A percentile compares a stretch with the other conserved stretches of the same genome.
phyloP scores from a whole-genome alignment of 345 rosid species.

The Melaleuca alternifolia region DNA sequence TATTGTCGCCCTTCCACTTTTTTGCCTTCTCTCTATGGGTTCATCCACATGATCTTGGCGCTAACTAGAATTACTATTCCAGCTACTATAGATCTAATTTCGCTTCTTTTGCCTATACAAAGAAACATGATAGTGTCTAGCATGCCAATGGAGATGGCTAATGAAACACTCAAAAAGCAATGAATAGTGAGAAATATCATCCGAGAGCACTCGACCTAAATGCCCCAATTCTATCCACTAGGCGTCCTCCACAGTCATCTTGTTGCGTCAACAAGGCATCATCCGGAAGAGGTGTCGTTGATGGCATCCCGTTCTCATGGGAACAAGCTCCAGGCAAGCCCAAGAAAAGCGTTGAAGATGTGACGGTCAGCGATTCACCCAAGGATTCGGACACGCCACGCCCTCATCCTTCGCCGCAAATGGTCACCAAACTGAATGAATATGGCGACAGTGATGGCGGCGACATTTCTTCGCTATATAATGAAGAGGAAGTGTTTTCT shows the following conservation, averaged over 20 bases:
- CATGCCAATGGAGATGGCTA: background rate
- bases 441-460: background rate
- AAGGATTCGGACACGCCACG: constrained; percentile 31
- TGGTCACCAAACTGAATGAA: background rate
- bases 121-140: background rate
- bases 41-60: background rate
- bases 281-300: background rate
- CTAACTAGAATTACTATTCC: background rate
- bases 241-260: constrained; percentile 19
- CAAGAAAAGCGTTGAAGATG: constrained; percentile 1
- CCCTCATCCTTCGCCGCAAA: constrained; percentile 52
- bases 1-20: background rate
- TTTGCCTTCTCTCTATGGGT: background rate
- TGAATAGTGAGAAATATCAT: background rate
- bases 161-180: background rate
- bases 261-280: background rate
- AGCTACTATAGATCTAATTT: background rate
- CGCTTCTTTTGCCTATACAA: background rate
- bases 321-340: constrained; percentile 82
- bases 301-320: constrained; percentile 75
- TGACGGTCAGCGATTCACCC: background rate
- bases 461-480: constrained; percentile 2
- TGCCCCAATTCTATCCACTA: constrained; percentile 61
- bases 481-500: constrained; percentile 26
- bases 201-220: constrained; percentile 56